Evolutionary conservation across 179 eudicot species (phyloP).

Genomic region (Heliamphora pulchella): DNA sequence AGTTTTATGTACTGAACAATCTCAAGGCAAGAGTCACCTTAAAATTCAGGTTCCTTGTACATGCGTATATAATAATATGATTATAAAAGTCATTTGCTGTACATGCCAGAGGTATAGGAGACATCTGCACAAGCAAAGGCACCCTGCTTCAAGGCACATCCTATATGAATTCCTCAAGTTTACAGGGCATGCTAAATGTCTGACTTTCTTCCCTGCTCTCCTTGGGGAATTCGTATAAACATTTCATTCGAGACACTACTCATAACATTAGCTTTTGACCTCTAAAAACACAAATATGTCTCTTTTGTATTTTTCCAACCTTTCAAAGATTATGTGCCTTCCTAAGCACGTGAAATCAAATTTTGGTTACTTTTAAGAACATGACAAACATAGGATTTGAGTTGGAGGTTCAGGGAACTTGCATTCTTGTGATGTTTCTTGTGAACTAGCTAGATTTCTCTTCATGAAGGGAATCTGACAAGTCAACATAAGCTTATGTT

Average conservation of each 20-base stretch:
- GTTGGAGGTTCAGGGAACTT: background rate
- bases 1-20: background rate
- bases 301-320: background rate
- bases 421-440: background rate
- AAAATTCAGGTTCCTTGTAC: background rate
- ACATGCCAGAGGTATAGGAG: background rate
- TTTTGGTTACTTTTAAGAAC: background rate
- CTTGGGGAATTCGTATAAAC: background rate
- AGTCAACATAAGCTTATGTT: background rate
- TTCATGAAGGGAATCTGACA: background rate
- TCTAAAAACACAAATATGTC: background rate
- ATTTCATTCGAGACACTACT: background rate
- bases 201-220: background rate
- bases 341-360: background rate
- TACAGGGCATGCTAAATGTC: background rate
- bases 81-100: background rate
- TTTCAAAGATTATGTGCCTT: background rate
- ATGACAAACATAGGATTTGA: background rate
- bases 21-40: background rate
- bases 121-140: background rate
- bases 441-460: background rate
- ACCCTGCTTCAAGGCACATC: background rate
- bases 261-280: background rate
- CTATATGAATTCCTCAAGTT: background rate
- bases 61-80: background rate